These are phyloP conservation scores for Tetradesmus lagerheimii DNA, from an alignment of 139 green algal species.

Conservation along the genomic window DNA sequence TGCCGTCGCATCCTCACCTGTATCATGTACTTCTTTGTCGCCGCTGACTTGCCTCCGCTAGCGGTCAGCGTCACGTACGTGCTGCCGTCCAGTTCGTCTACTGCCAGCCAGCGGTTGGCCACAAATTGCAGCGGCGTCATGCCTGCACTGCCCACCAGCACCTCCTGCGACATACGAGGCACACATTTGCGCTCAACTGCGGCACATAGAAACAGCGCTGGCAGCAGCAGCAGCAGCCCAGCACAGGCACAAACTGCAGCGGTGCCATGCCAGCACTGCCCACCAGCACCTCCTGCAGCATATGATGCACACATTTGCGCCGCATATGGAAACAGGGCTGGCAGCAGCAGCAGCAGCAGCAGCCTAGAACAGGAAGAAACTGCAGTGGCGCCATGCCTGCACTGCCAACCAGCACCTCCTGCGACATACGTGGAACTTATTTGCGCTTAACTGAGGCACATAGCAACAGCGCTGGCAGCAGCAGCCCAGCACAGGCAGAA, in stretches of 20 bases:
- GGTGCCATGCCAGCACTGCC: constrained; percentile 48
- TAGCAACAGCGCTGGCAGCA: background rate
- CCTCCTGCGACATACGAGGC: constrained; percentile 43
- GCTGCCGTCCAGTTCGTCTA: constrained; percentile 16
- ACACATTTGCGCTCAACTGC: background rate
- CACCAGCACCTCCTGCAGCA: constrained; percentile 57
- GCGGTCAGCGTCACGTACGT: constrained; percentile 22
- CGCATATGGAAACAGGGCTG: background rate
- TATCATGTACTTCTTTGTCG: constrained; percentile 21
- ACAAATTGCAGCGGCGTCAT: constrained; percentile 61
- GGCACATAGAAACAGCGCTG: background rate
- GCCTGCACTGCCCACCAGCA: constrained; percentile 51
- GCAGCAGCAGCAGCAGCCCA: background rate
- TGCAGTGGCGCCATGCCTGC: constrained; percentile 55
- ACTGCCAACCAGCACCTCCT: constrained; percentile 59
- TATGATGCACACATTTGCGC: too few relatives aligned
- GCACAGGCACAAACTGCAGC: constrained; percentile 63
- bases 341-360: background rate
- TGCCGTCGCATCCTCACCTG: too few relatives aligned
- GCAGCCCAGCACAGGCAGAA: constrained; percentile 46
- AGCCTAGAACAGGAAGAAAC: too few relatives aligned
- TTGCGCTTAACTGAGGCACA: background rate
- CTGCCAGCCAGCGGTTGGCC: constrained; percentile 52
- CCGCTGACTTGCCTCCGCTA: background rate
- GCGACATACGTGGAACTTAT: background rate